Conservation (phyloP, 208 protist genomes). For the Entamoeba histolytica region DNA sequence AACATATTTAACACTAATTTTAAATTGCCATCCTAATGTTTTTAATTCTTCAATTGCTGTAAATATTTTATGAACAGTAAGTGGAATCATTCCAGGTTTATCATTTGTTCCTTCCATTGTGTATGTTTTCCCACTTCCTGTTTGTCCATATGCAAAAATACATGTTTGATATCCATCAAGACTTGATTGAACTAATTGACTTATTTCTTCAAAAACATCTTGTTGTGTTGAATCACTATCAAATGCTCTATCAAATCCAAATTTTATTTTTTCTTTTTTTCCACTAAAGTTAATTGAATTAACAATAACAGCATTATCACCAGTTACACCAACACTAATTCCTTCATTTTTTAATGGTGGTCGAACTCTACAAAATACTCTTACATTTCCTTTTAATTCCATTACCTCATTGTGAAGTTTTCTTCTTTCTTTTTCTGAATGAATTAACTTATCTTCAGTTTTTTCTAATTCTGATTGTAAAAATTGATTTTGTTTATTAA, state of each 20-base stretch:
- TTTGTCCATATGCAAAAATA: conserved; percentile 62
- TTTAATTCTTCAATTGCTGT: background rate
- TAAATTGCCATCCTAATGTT: background rate
- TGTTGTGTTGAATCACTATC: conserved; percentile 26
- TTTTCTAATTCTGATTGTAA: background rate
- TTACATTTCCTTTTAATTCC: conserved; percentile 54
- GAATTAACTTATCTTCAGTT: background rate
- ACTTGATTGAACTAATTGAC: conserved; percentile 45
- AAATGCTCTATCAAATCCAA: conserved; percentile 47
- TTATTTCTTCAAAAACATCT: conserved; percentile 54
- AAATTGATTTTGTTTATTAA: background rate
- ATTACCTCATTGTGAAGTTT: conserved; percentile 43
- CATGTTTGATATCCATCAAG: conserved; percentile 53
- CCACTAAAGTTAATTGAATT: background rate
- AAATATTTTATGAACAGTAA: conserved; percentile 39
- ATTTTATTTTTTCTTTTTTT: conserved; percentile 8
- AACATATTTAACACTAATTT: background rate
- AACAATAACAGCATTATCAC: background rate
- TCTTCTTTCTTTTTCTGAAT: conserved; percentile 6
- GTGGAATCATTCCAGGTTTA: conserved; percentile 37
- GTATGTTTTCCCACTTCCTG: conserved; percentile 55
- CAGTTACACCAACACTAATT: background rate
- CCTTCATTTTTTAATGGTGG: conserved; percentile 15
- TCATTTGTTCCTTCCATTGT: conserved; percentile 40
- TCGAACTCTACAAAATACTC: conserved; percentile 51